Conservation (phyloP, 139 green algal genomes). For the Tetradesmus obliquus region DNA sequence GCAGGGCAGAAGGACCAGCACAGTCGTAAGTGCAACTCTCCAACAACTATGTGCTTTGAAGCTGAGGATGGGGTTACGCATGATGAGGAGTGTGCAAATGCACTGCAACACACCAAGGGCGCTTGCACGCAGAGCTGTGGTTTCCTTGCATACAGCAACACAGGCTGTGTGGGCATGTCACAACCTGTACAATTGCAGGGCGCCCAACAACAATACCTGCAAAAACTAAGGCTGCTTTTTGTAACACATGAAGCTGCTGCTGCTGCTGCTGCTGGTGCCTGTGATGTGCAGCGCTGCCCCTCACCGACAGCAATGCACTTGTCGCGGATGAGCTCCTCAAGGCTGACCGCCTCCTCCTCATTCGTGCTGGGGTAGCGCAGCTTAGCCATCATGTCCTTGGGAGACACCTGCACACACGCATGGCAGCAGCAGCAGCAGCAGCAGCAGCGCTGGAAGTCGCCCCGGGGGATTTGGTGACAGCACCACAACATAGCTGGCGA, state of each 20-base stretch:
- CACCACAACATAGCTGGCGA: no score
- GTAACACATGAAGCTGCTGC: no score
- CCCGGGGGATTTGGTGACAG: no score
- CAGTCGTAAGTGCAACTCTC: background rate
- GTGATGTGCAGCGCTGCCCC: slow-evolving; percentile 28
- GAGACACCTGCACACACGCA: background rate
- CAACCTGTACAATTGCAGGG: background rate
- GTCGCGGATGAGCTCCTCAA: slow-evolving; percentile 57
- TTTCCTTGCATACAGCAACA: background rate
- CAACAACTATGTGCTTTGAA: no score
- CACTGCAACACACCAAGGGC: background rate
- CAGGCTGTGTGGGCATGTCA: background rate
- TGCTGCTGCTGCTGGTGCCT: background rate
- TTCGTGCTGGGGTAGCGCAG: slow-evolving; percentile 64
- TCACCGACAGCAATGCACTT: slow-evolving; percentile 65
- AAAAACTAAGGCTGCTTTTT: no score
- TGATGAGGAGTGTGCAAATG: background rate
- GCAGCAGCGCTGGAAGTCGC: background rate
- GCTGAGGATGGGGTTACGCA: background rate
- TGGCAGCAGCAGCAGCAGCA: background rate
- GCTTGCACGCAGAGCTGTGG: background rate
- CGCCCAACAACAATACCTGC: no score
- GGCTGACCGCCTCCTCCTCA: slow-evolving; percentile 65
- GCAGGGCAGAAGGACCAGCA: background rate
- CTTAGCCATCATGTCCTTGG: slow-evolving; percentile 39